Percentiles rank a stretch among this genome's conserved stretches.
Evolutionary conservation across 2,329 filamentous ascomycete genomes (phyloP).

Genomic region (Ascochyta pisi): DNA sequence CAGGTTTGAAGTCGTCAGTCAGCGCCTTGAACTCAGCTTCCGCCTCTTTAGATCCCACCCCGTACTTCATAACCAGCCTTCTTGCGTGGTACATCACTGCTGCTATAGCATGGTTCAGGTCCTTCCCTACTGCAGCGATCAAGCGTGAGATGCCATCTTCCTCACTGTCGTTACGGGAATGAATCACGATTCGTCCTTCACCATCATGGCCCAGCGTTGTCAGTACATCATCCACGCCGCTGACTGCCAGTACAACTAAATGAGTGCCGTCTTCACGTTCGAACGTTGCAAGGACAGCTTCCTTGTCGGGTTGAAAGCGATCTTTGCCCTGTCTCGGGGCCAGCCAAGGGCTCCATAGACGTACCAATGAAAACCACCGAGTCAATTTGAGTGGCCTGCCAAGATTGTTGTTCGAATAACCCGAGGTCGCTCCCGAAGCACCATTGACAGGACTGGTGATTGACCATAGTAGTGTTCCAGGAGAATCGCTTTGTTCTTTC

Average conservation of each 20-base stretch:
- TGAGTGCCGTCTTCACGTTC: slow-evolving; percentile 74
- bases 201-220: slow-evolving; percentile 71
- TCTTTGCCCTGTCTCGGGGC: slow-evolving; percentile 82
- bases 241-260: slow-evolving; percentile 79
- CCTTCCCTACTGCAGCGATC: slow-evolving; percentile 73
- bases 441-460: slow-evolving; percentile 63
- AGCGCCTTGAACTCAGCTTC: slow-evolving; percentile 57
- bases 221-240: slow-evolving; percentile 73
- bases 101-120: slow-evolving; percentile 77
- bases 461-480: slow-evolving; percentile 74
- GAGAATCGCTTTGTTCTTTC: slow-evolving; percentile 68
- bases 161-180: slow-evolving; percentile 73
- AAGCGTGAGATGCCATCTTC: slow-evolving; percentile 64
- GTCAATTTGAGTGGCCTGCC: slow-evolving; percentile 69
- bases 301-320: slow-evolving; percentile 73
- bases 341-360: slow-evolving; percentile 83
- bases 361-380: slow-evolving; percentile 83
- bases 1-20: slow-evolving; percentile 58
- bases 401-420: slow-evolving; percentile 63
- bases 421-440: slow-evolving; percentile 65
- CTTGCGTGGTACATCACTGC: slow-evolving; percentile 90
- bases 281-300: slow-evolving; percentile 80
- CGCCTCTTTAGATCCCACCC: slow-evolving; percentile 53
- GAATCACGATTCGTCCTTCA: slow-evolving; percentile 71
- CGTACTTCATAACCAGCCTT: slow-evolving; percentile 61